Base-by-base conservation (phyloP, 345 rosid genomes). In the Populus simonii region DNA sequence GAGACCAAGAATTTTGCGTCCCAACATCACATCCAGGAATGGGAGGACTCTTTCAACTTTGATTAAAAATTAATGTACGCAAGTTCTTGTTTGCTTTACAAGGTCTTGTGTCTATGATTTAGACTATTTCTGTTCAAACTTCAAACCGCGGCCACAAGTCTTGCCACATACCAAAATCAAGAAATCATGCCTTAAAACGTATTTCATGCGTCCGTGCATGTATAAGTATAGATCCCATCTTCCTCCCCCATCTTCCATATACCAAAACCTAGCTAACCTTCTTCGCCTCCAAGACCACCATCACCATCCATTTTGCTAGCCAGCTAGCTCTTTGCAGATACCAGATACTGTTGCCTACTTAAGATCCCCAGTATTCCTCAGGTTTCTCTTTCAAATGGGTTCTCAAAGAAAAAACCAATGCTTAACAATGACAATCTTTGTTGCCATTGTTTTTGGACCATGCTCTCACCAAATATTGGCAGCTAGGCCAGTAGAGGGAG, bases 401-500 rank as follows among this genome's bases (percentile, higher is more conserved):
- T 68, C 22, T n/a, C 35, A 20, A 4, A 22, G 35, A 25, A 68
- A 3, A 7, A 23, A 38, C 5, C 61, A 27, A 0, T 27, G 13
- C n/a, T 43, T 25, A 6, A 22, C 29, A 6, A 18, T 9, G 18
- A 11, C 70, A 11, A 6, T 74, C 16, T 13, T 69, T 61, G 59
- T 31, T 4, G 43, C 59, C 38, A 5, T 74, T 81, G 11, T 82
- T n/a, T 8, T 67, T 12, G 39, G 71, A 16, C 47, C 71, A 5
- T 25, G 77, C 11, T 72, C 31, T 31, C 55, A 71, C 1, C 71
- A 77, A 45, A 76, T 47, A 71, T 12, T 31, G 17, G 88, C 84
- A 13, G 55, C 45, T 15, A 86, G 92, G 76, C 85, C 75, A 17
- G 72, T 86, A 57, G 59, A 25, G 10, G 77, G 35, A 61, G 85